Evolutionary conservation across 1,284 basidiomycete genomes (phyloP), one percentile per base, ranked within the genome.

Genomic region (Irpex sp.): DNA sequence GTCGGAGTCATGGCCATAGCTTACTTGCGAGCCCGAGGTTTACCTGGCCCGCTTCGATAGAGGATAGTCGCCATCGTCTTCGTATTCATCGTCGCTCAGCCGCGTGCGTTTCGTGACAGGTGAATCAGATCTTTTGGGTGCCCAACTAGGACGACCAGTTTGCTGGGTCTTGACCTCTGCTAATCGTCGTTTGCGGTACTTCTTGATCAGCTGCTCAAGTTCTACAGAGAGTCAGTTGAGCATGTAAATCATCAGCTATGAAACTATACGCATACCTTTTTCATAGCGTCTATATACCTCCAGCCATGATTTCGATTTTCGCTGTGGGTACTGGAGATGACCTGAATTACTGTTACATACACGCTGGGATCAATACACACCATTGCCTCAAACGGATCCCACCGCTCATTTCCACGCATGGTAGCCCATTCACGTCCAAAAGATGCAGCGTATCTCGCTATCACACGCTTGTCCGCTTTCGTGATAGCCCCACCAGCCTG

Each of bases 271-370:
- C 51, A 56, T 70, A 86, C 87, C 73, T 64, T 71, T 63, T 67
- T 82, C 78, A 64, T 82, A 75, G 59, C 73, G 74, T 36, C 84
- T 78, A 67, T 83, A 86, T 64, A 79, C 82, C 68, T 87, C 83
- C 16, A 72, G 76, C 84, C 86, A 89, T 4, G 85, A 77, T 65
- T 82, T 84, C 4, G 71, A 68, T 28, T 82, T 77, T 63, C 87
- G 77, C 68, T 81, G 80, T 42, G 81, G 75, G 67, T 82, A 67
- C 78, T 80, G 45, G n/a, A 12, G 2, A n/a, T n/a, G 37, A 49
- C 16, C 42, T 33, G 10, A 36, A 56, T 18, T 33, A 42, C 35
- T 23, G 3, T 9, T 60, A 19, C 16, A 57, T n/a, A 33, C 7
- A n/a, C 42, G 48, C 47, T 23, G 36, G 45, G 3, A 51, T 42